A percentile compares a stretch with the other conserved stretches of the same genome.
These are phyloP conservation scores for Picochlorum sp. DNA, from an alignment of 139 green algal species.

Conservation along the genomic window DNA sequence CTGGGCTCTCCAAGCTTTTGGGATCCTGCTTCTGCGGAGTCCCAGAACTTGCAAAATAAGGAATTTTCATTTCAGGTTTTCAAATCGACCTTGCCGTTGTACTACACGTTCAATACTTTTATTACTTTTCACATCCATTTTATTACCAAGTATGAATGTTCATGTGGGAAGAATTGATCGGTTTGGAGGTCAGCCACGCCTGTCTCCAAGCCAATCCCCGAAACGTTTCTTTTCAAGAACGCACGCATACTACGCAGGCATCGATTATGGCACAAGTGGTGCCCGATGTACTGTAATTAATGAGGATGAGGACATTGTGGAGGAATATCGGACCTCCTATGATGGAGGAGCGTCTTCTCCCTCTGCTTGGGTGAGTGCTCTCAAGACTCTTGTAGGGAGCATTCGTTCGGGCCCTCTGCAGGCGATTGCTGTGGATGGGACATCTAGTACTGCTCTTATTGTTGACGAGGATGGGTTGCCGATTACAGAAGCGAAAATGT, in stretches of 20 bases:
- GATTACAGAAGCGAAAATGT: conserved; percentile 59
- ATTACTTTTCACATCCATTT: too few relatives aligned
- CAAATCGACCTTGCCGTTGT: too few relatives aligned
- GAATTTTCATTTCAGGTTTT: too few relatives aligned
- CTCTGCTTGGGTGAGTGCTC: conserved; percentile 2
- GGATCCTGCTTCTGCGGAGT: too few relatives aligned
- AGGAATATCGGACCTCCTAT: not conserved
- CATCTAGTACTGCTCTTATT: conserved; percentile 76
- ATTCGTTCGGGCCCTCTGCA: conserved; percentile 20
- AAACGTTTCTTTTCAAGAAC: not conserved
- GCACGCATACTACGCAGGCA: conserved; percentile 48
- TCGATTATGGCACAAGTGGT: conserved; percentile 88
- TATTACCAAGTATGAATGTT: too few relatives aligned
- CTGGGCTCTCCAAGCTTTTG: too few relatives aligned
- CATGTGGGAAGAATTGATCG: too few relatives aligned
- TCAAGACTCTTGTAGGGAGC: conserved; percentile 37
- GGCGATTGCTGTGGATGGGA: conserved; percentile 75
- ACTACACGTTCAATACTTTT: too few relatives aligned
- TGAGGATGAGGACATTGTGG: conserved; percentile 22
- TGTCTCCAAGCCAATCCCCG: too few relatives aligned
- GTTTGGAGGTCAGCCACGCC: too few relatives aligned
- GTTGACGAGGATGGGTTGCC: conserved; percentile 47
- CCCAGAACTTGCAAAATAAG: too few relatives aligned
- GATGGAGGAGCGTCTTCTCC: not conserved
- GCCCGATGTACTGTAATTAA: conserved; percentile 70